These are phyloP conservation scores for Acacia melanoxylon DNA, from an alignment of 306 rosid genomes.

Conservation along the genomic window DNA sequence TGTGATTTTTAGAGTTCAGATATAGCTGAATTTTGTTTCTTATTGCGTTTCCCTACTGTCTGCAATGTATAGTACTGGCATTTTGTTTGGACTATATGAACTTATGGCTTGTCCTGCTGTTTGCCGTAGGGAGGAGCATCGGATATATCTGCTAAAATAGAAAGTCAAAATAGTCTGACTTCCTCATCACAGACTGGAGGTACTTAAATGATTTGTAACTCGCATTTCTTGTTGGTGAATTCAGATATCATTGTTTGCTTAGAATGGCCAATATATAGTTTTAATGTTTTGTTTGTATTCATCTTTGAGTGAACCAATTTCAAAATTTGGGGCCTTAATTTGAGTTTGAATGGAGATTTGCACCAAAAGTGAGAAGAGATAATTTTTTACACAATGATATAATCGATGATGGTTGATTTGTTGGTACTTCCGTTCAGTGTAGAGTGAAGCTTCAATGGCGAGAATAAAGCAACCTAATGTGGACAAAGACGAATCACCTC, in stretches of 20 bases:
- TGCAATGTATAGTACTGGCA: not conserved
- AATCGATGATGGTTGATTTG: too few relatives aligned
- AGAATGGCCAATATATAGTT: not conserved
- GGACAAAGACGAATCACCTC: too few relatives aligned
- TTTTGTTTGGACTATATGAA: conserved; percentile 13
- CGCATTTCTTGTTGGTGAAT: not conserved
- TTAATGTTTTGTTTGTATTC: not conserved
- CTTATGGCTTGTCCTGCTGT: conserved; percentile 19
- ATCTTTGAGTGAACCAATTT: not conserved
- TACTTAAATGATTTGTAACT: conserved; percentile 19
- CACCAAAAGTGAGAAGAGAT: too few relatives aligned
- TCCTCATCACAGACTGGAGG: conserved; percentile 60
- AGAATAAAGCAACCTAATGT: too few relatives aligned
- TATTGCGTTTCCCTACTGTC: too few relatives aligned
- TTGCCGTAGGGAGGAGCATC: conserved; percentile 52
- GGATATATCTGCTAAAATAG: conserved; percentile 42
- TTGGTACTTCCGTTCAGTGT: too few relatives aligned
- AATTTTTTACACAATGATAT: too few relatives aligned
- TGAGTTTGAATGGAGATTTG: not conserved
- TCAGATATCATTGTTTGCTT: not conserved
- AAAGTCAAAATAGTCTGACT: conserved; percentile 47
- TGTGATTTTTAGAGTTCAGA: too few relatives aligned
- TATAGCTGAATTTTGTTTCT: too few relatives aligned
- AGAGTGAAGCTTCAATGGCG: too few relatives aligned
- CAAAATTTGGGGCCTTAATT: not conserved